Conservation (phyloP, 1,139 yeast genomes). For the Scheffersomyces parashehatae region DNA sequence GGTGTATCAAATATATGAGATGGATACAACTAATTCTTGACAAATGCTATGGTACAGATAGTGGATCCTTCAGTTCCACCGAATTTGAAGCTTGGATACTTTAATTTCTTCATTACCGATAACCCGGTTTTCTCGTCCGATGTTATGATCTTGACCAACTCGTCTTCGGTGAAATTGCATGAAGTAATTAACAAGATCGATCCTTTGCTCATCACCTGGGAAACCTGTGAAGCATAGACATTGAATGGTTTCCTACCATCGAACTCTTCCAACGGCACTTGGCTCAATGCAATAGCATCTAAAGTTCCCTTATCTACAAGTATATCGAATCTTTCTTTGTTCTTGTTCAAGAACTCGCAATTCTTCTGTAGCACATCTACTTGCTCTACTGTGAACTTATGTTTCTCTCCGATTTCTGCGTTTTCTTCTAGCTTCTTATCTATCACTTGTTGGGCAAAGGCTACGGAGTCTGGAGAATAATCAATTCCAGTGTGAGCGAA, state of each 20-base stretch:
- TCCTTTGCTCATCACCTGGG: conserved; percentile 51
- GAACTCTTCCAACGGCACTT: conserved; percentile 40
- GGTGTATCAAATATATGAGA: no score
- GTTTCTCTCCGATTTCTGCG: conserved; percentile 1
- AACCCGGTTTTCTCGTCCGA: conserved; percentile 31
- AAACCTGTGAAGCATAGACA: conserved; percentile 64
- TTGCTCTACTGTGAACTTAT: conserved; percentile 40
- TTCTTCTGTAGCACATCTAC: conserved; percentile 46
- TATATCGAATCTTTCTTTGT: conserved; percentile 55
- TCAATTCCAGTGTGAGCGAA: conserved; percentile 69
- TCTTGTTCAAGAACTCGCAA: conserved; percentile 32
- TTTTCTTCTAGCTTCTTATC: conserved; percentile 33
- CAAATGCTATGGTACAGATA: conserved; percentile 82
- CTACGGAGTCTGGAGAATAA: conserved; percentile 76
- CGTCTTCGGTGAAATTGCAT: conserved; percentile 90
- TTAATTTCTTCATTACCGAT: conserved; percentile 59
- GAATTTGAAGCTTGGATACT: conserved; percentile 80
- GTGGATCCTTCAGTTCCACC: conserved; percentile 89
- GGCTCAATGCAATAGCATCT: conserved; percentile 93
- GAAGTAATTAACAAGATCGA: conserved; percentile 80
- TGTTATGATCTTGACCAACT: conserved; percentile 58
- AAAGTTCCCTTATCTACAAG: conserved; percentile 92
- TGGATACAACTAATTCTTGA: no score
- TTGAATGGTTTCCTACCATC: conserved; percentile 55
- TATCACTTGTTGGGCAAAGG: conserved; percentile 66